phyloP scores from a whole-genome alignment of 75 land plant genomes.

The Pseudotsuga menziesii region DNA sequence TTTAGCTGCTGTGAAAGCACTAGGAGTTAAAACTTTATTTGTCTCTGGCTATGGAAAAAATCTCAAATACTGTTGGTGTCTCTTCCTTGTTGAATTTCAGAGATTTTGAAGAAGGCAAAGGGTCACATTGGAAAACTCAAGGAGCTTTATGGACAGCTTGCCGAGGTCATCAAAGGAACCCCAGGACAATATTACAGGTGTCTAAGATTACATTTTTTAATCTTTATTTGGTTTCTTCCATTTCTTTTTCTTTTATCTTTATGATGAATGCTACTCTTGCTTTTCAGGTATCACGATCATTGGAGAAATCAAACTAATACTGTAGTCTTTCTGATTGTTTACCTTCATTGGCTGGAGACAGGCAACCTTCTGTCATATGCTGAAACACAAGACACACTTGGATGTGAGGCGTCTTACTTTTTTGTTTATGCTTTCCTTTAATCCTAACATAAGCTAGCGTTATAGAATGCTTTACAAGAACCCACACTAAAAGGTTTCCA shows the following conservation, averaged over 20 bases:
- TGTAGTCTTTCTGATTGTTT: constrained; percentile 67
- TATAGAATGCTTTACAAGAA: background rate
- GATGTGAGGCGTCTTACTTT: constrained; percentile 41
- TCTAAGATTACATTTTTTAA: background rate
- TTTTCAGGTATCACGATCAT: constrained; percentile 74
- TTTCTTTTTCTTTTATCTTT: background rate
- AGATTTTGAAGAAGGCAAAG: constrained; percentile 60
- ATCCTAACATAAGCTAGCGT: background rate
- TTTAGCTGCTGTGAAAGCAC: background rate
- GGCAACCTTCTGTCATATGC: constrained; percentile 64
- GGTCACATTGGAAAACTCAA: constrained; percentile 39
- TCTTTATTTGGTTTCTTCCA: background rate
- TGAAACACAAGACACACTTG: constrained; percentile 67
- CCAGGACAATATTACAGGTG: constrained; percentile 89
- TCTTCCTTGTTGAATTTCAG: constrained; percentile 18
- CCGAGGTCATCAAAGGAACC: constrained; percentile 52
- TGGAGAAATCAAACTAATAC: constrained; percentile 82
- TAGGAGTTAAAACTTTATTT: background rate
- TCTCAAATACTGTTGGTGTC: constrained; percentile 4
- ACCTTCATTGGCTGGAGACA: constrained; percentile 85
- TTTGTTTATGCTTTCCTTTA: background rate
- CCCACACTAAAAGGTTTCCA: background rate
- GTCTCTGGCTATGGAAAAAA: background rate
- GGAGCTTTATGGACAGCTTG: constrained; percentile 43
- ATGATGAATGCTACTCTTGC: background rate